Percentiles rank a stretch among this genome's conserved stretches.
phyloP scores from a whole-genome alignment of 495 filamentous ascomycete species.

The Pseudoneurospora amorphoporcata region DNA sequence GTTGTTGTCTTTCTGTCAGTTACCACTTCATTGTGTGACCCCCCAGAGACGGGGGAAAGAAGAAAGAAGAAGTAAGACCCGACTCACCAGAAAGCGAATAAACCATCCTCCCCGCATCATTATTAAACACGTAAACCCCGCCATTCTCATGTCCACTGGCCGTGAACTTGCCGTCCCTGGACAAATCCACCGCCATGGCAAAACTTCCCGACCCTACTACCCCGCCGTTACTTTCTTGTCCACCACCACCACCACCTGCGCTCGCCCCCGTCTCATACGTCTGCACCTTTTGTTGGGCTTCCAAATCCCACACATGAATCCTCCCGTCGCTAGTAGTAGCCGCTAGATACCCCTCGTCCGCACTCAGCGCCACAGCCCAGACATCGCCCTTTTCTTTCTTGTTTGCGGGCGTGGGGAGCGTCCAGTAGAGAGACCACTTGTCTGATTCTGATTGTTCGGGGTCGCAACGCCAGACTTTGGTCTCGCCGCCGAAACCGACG shows the following conservation, averaged over 20 bases:
- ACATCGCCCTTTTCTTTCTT: slow-evolving; percentile 50
- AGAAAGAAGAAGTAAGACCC: neutral
- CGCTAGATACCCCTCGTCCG: slow-evolving; percentile 74
- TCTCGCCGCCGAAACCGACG: slow-evolving; percentile 78
- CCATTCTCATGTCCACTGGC: slow-evolving; percentile 91
- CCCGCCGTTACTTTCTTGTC: neutral
- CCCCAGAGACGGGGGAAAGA: neutral
- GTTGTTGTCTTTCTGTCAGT: too few species aligned
- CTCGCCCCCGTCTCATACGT: slow-evolving; percentile 79
- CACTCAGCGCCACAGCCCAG: slow-evolving; percentile 81
- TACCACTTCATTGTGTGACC: too few species aligned
- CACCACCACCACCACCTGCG: slow-evolving; percentile 27
- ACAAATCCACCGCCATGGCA: slow-evolving; percentile 76
- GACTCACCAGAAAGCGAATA: slow-evolving; percentile 73
- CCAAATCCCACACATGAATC: slow-evolving; percentile 79
- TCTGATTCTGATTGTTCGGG: slow-evolving; percentile 30
- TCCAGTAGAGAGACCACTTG: slow-evolving; percentile 37
- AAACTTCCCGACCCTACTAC: slow-evolving; percentile 38
- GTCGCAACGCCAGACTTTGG: slow-evolving; percentile 62
- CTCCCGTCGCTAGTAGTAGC: slow-evolving; percentile 70
- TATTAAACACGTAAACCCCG: slow-evolving; percentile 89
- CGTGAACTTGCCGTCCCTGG: slow-evolving; percentile 67
- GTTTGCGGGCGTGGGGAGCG: slow-evolving; percentile 14
- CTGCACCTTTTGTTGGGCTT: slow-evolving; percentile 38
- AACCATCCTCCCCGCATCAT: slow-evolving; percentile 71